A percentile compares a stretch with the other conserved stretches of the same genome.
Evolutionary conservation across 169 alveolate species (phyloP).

Genomic region (Eimeria necatrix): DNA sequence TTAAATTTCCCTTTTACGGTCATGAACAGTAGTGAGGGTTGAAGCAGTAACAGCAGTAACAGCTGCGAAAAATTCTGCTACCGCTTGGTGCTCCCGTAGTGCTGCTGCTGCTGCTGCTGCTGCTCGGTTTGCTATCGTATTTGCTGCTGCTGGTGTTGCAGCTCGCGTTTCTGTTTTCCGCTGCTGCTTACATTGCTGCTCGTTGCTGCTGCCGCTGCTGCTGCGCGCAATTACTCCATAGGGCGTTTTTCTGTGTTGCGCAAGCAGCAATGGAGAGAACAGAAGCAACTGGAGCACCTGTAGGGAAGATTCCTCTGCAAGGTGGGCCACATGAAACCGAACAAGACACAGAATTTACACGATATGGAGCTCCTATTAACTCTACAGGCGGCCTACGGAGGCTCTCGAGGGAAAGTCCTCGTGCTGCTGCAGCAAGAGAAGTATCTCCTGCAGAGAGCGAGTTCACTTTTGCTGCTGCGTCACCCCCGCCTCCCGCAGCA

Average conservation of each 20-base stretch:
- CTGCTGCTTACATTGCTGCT: background rate
- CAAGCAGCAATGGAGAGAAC: background rate
- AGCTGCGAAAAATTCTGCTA: no score
- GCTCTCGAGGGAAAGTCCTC: background rate
- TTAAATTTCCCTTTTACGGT: no score
- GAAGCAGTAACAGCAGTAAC: background rate
- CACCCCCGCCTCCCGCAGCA: constrained; percentile 28
- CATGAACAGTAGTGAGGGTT: background rate
- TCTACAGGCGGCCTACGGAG: no score
- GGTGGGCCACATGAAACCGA: background rate
- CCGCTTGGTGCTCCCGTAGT: no score
- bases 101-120: constrained; percentile 3
- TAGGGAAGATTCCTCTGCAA: background rate
- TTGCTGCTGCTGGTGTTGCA: background rate
- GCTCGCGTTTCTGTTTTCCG: background rate
- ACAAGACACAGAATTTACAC: no score
- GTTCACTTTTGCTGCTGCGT: constrained; percentile 27
- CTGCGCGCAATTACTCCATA: background rate
- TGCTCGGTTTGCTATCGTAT: background rate
- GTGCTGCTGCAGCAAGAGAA: background rate
- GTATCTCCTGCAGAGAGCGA: constrained; percentile 33
- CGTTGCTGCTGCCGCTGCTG: constrained; percentile 5
- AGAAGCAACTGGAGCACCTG: background rate
- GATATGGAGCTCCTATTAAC: no score
- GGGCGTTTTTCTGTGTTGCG: background rate